These are phyloP conservation scores for Colletotrichum paranaense DNA, from an alignment of 2,329 filamentous ascomycete species.

Conservation along the genomic window DNA sequence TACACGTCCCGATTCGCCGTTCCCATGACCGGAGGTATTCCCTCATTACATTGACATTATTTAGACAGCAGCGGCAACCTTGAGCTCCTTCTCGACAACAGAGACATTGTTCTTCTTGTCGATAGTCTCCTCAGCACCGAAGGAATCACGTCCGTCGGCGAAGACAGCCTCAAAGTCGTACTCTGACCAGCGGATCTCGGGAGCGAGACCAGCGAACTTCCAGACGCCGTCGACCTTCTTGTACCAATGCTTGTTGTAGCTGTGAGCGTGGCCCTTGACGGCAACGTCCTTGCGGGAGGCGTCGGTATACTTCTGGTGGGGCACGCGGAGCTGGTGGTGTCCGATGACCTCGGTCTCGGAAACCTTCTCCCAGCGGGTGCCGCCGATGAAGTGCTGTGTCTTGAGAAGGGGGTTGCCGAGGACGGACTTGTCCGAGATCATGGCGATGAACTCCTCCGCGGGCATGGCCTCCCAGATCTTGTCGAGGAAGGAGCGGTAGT, in stretches of 20 bases:
- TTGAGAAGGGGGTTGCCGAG: constrained; percentile 71
- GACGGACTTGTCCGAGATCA: constrained; percentile 67
- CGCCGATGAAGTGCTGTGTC: constrained; percentile 74
- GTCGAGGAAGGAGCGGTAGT: constrained; percentile 73
- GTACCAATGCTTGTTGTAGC: constrained; percentile 68
- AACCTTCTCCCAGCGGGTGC: constrained; percentile 66
- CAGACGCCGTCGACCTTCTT: constrained; percentile 67
- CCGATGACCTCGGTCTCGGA: constrained; percentile 69
- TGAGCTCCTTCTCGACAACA: constrained; percentile 31
- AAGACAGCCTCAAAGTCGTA: constrained; percentile 69
- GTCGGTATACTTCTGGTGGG: constrained; percentile 71
- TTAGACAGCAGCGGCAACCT: constrained; percentile 19
- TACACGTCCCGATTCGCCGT: background rate
- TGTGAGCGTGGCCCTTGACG: constrained; percentile 71
- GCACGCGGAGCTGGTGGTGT: constrained; percentile 71
- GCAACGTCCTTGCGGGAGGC: constrained; percentile 57
- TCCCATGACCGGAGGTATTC: background rate
- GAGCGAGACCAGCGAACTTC: constrained; percentile 69
- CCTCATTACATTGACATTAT: background rate
- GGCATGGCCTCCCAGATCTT: constrained; percentile 71
- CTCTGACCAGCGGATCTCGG: constrained; percentile 68
- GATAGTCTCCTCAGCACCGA: constrained; percentile 5
- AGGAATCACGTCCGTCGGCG: constrained; percentile 34
- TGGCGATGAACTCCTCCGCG: constrained; percentile 69
- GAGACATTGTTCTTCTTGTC: constrained; percentile 16